Conservation (phyloP, 2,329 filamentous ascomycete genomes). For the Zasmidium cellare region DNA sequence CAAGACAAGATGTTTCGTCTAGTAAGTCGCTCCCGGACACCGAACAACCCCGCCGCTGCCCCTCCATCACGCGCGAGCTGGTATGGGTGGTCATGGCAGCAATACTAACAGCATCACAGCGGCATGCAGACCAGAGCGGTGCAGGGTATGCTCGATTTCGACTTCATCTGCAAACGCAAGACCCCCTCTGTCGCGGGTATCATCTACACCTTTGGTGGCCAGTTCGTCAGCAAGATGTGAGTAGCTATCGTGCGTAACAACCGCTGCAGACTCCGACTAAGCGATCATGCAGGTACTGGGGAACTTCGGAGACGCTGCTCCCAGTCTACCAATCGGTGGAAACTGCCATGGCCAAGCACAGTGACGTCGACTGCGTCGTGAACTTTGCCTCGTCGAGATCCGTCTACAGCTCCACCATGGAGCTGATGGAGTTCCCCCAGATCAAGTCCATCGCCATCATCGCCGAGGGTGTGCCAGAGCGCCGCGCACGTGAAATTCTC, state of each 20-base stretch:
- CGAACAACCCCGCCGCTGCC: background rate
- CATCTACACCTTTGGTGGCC: slow-evolving; percentile 99
- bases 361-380: slow-evolving; percentile 94
- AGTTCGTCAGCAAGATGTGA: slow-evolving; percentile 99
- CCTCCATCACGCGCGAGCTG: background rate
- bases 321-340: slow-evolving; percentile 94
- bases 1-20: slow-evolving; percentile 99
- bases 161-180: slow-evolving; percentile 99
- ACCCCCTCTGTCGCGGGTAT: slow-evolving; percentile 97
- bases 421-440: slow-evolving; percentile 95
- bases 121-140: slow-evolving; percentile 86
- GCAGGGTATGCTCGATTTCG: slow-evolving; percentile 81
- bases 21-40: slow-evolving; percentile 56
- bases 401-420: slow-evolving; percentile 98
- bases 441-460: slow-evolving; percentile 99
- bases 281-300: slow-evolving; percentile 73
- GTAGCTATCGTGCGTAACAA: slow-evolving; percentile 14
- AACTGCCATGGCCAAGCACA: slow-evolving; percentile 95
- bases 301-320: slow-evolving; percentile 96
- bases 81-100: background rate
- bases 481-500: slow-evolving; percentile 97
- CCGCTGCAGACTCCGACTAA: slow-evolving; percentile 17
- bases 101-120: slow-evolving; percentile 45
- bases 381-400: slow-evolving; percentile 99
- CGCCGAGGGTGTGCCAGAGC: slow-evolving; percentile 97